Percentiles rank a stretch among this genome's conserved stretches.
phyloP scores from a whole-genome alignment of 441 rosid species.

The Erysimum cheiri region DNA sequence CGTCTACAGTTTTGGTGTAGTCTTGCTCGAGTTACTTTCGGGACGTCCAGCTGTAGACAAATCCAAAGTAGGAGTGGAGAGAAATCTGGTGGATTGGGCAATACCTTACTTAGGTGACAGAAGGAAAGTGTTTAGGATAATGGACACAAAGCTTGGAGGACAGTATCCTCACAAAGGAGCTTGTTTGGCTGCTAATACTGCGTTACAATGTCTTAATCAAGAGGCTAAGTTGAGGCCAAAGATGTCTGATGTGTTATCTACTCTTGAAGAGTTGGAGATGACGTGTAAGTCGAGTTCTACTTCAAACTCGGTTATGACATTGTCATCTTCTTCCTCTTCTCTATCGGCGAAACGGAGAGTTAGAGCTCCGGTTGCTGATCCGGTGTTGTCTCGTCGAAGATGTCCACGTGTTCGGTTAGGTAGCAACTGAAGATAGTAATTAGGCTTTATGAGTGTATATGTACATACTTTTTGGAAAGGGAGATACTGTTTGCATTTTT shows the following conservation, averaged over 20 bases:
- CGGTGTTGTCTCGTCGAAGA: constrained; percentile 22
- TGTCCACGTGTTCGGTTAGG: too few relatives aligned
- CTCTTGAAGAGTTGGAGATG: constrained; percentile 49
- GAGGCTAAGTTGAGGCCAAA: constrained; percentile 71
- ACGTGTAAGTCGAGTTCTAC: constrained; percentile 20
- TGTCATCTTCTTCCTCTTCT: constrained; percentile 30
- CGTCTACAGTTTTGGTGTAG: constrained; percentile 89
- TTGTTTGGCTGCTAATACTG: constrained; percentile 68
- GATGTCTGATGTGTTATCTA: constrained; percentile 57
- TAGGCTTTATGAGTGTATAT: not conserved
- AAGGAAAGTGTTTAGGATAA: constrained; percentile 70
- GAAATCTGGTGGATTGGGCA: constrained; percentile 86
- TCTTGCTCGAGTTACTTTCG: constrained; percentile 71
- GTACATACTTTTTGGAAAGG: too few relatives aligned
- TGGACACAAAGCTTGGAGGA: constrained; percentile 87
- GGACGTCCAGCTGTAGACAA: constrained; percentile 73
- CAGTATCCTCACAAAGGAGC: constrained; percentile 84
- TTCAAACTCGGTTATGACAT: constrained; percentile 30
- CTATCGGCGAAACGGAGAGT: constrained; percentile 6
- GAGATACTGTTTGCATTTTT: too few relatives aligned
- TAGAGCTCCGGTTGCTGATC: constrained; percentile 6
- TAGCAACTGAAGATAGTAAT: not conserved
- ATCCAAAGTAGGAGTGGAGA: constrained; percentile 55
- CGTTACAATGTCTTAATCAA: constrained; percentile 64
- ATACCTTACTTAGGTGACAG: constrained; percentile 70